Base-by-base conservation (phyloP, 306 rosid genomes). In the Cicer cuneatum region DNA sequence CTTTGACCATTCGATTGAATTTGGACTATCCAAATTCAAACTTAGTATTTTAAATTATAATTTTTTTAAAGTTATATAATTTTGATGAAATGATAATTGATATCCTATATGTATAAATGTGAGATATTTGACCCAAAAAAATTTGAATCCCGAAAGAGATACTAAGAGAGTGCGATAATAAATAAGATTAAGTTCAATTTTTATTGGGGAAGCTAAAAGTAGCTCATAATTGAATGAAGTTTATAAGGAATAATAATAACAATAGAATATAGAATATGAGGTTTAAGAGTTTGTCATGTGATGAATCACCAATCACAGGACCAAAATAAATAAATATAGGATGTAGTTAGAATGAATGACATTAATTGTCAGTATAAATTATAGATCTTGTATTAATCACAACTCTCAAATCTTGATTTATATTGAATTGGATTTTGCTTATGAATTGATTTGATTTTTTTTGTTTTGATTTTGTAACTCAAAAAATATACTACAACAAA, bases 191-290 rank as follows among this genome's bases (percentile, higher is more conserved):
- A 78, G 82, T 84, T 83, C 84, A 89, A 86, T 56, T 76, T 85
- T 84, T 77, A 78, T 86, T 80, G 92, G 90, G 89, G 82, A 70
- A 66, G 66, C 62, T 72, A 89, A 86, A 91, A 76, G 85, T 33
- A 39, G 82, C 83, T 72, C 88, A 78, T 7, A 45, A 59, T 77
- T 89, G 86, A 62, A 84, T 71, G 81, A 83, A 75, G 78, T 74
- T 71, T 81, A 57, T 16, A 68, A 78, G 82, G 83, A 79, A 87
- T 80, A 72, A 5, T 49, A 49, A 3, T 78, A 67, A 71, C 61
- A 66, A 65, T 66, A 64, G 47, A 84, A 76, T 57, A 65, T 66
- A 64, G 47, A 84, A 76, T 57, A 60, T 35, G 53, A 56, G 65
- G 66, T 79, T 79, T 81, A 72, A 72, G 81, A 84, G 82, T 77